These are phyloP conservation scores for Sugiyamaella grinbergsii DNA, from an alignment of 1,139 yeast genomes.

Conservation along the genomic window DNA sequence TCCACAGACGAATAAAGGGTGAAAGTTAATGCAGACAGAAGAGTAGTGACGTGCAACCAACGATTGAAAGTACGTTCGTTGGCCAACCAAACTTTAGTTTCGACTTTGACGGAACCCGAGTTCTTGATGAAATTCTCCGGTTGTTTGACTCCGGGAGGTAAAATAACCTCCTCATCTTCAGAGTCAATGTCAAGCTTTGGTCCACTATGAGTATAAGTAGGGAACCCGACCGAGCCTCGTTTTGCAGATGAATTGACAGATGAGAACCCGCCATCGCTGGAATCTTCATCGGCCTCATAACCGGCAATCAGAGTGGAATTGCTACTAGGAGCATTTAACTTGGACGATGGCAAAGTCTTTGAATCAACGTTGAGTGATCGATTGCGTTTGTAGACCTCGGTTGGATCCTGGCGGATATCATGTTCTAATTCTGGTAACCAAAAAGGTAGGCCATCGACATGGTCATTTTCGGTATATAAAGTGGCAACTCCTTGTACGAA, in stretches of 20 bases:
- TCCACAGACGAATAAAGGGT: slow-evolving; percentile 78
- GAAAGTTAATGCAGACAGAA: slow-evolving; percentile 84
- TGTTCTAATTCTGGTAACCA: slow-evolving; percentile 92
- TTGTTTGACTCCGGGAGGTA: slow-evolving; percentile 87
- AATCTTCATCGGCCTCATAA: slow-evolving; percentile 35
- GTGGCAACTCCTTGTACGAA: slow-evolving; percentile 90
- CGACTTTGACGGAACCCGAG: slow-evolving; percentile 89
- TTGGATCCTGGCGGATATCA: slow-evolving; percentile 75
- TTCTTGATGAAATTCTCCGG: slow-evolving; percentile 81
- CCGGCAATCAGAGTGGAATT: slow-evolving; percentile 23
- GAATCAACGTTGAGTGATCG: slow-evolving; percentile 33
- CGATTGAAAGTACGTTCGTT: slow-evolving; percentile 95
- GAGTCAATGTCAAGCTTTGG: slow-evolving; percentile 65
- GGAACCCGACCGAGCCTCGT: slow-evolving; percentile 28
- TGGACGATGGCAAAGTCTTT: slow-evolving; percentile 21
- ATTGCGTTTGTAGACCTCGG: slow-evolving; percentile 66
- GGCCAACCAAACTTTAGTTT: slow-evolving; percentile 98
- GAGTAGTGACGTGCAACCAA: slow-evolving; percentile 91
- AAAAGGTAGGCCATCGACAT: slow-evolving; percentile 84
- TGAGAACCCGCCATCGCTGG: slow-evolving; percentile 36
- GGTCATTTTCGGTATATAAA: slow-evolving; percentile 85
- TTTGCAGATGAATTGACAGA: slow-evolving; percentile 11
- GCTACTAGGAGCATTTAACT: slow-evolving; percentile 11
- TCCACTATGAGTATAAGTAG: slow-evolving; percentile 34
- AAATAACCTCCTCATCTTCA: slow-evolving; percentile 81